Base-by-base conservation (phyloP, 805 yeast genomes). In the Sugiyamaella qingdaonensis region DNA sequence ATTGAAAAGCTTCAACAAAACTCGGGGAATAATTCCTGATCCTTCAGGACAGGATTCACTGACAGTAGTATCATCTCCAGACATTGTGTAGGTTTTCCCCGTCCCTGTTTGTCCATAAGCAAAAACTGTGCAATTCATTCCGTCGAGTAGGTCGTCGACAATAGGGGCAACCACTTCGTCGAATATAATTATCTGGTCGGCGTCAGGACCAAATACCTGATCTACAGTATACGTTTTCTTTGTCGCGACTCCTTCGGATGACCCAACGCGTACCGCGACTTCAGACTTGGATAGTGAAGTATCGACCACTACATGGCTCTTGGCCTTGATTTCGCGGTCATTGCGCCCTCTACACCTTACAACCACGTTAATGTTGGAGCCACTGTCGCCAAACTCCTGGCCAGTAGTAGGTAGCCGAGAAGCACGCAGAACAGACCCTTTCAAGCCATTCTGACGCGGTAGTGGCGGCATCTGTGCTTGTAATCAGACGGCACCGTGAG, bases 51-150 rank as follows among this genome's bases (percentile, higher is more conserved):
- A 51, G 34, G 82, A 75, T 47, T 85, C 84, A 3, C 49, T 52
- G 59, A 68, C 45, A 51, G 72, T 55, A 64, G 80, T 59, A 32
- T 83, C 77, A 48, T 85, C 85, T 5, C 95, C 94, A 5, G 85
- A 81, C 94, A 82, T 82, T 10, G 87, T 72, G 50, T 60, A 63
- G 3, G 96, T 88, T 62, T 88, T 89, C 24, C 96, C 96, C 0
- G 95, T 86, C 1, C 96, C 94, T 0, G 96, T 89, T 77, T 88
- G 95, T 4, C 97, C 97, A 69, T 90, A 90, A 0, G 94, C 95
- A 59, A 89, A 75, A 29, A 88, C 77, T 0, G 96, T 86, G 59
- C 90, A 88, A 64, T 88, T 88, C 64, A 84, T 86, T 18, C 92
- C 95, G 49, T 76, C 71, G 53, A 89, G 69, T 54, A 89, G 78